Evolutionary conservation across 2,329 filamentous ascomycete genomes (phyloP).

Genomic region (Trichoderma endophyticum): DNA sequence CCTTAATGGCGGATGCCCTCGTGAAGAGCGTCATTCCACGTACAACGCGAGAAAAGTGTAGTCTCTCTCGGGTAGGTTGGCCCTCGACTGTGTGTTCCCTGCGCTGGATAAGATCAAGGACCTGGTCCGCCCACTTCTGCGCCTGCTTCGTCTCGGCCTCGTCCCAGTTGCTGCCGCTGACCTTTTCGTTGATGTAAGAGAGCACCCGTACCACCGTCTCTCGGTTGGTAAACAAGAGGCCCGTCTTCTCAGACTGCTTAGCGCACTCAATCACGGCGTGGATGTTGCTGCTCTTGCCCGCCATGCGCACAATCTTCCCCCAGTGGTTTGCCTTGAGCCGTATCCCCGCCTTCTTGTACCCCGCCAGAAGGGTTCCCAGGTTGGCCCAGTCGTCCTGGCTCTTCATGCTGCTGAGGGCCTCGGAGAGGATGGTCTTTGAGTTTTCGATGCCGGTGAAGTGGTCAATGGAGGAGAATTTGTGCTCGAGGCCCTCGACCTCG

Average conservation of each 20-base stretch:
- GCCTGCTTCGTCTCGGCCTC: conserved; percentile 39
- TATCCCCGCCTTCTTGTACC: conserved; percentile 43
- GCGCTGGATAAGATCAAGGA: conserved; percentile 50
- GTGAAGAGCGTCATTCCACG: conserved; percentile 33
- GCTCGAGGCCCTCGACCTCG: conserved; percentile 55
- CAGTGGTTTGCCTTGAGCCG: conserved; percentile 35
- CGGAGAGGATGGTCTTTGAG: conserved; percentile 37
- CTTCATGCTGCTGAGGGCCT: conserved; percentile 45
- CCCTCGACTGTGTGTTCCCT: conserved; percentile 35
- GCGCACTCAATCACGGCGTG: conserved; percentile 50
- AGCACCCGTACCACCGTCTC: conserved; percentile 38
- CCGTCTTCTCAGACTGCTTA: conserved; percentile 45
- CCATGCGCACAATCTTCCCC: conserved; percentile 41
- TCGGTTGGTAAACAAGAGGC: conserved; percentile 40
- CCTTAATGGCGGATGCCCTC: conserved; percentile 28
- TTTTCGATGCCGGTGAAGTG: conserved; percentile 41
- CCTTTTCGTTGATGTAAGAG: conserved; percentile 34
- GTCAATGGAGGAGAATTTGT: conserved; percentile 50
- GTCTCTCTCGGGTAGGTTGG: conserved; percentile 21
- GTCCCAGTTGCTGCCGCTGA: conserved; percentile 37
- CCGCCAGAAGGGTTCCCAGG: conserved; percentile 50
- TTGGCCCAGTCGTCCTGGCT: conserved; percentile 51
- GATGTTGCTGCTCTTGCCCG: conserved; percentile 41
- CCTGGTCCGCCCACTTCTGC: conserved; percentile 43
- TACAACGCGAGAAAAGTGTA: conserved; percentile 28